phyloP scores from a whole-genome alignment of 371 early-diverging fungal species.

The Choanephora cucurbitarum region DNA sequence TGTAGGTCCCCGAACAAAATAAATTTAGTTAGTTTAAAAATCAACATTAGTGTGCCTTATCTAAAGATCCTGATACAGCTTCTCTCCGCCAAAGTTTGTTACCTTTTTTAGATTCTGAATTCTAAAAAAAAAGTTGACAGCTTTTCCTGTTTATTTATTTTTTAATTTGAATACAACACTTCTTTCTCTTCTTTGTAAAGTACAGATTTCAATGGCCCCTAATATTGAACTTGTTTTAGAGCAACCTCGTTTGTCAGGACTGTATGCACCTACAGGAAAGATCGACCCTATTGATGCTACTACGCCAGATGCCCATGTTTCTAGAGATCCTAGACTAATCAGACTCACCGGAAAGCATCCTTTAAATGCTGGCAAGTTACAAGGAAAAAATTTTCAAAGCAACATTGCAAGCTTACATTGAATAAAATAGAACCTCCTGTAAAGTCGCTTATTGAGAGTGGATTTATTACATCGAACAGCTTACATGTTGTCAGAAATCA shows the following conservation, averaged over 20 bases:
- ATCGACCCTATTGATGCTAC: constrained; percentile 36
- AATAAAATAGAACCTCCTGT: constrained; percentile 47
- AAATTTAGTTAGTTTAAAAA: too few relatives aligned
- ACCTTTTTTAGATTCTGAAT: constrained; percentile 1
- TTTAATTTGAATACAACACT: background rate
- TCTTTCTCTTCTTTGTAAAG: constrained; percentile 1
- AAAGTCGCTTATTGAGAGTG: constrained; percentile 44
- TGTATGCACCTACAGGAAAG: constrained; percentile 1
- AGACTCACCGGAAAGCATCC: constrained; percentile 60
- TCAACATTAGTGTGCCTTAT: too few relatives aligned
- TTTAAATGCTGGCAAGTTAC: constrained; percentile 54
- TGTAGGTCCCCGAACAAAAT: too few relatives aligned
- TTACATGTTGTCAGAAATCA: constrained; percentile 80
- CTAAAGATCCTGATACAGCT: background rate
- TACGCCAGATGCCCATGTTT: constrained; percentile 53
- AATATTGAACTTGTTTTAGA: constrained; percentile 5
- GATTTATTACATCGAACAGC: constrained; percentile 59
- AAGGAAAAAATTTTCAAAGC: background rate
- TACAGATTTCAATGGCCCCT: constrained; percentile 7
- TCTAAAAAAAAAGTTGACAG: background rate
- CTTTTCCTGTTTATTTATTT: background rate
- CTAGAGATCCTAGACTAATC: constrained; percentile 47
- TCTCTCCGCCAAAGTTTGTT: constrained; percentile 3
- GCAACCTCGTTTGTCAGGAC: background rate
- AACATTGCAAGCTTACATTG: background rate